Conservation (phyloP, 306 rosid species). For the Gillenia trifoliata region DNA sequence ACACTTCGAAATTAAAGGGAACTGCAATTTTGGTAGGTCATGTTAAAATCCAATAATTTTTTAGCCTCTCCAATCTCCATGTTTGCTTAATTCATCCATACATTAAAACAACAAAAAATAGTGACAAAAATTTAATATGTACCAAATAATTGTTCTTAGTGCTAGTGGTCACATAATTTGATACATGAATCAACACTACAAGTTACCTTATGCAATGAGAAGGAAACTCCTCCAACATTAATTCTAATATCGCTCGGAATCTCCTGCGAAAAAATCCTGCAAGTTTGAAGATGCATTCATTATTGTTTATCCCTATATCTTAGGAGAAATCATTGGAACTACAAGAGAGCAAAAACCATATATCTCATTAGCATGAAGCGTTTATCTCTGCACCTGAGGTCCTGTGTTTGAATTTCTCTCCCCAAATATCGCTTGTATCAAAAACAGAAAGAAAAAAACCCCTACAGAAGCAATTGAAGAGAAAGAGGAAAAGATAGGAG, state of each 20-base stretch:
- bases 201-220: slow-evolving; percentile 87
- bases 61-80: not conserved
- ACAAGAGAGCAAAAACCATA: no score
- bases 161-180: not conserved
- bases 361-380: not conserved
- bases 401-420: not conserved
- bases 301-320: not conserved
- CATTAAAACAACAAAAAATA: not conserved
- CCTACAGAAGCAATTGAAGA: not conserved
- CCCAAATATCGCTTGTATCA: not conserved
- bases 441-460: not conserved
- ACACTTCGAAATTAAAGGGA: slow-evolving; percentile 83
- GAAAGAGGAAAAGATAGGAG: slow-evolving; percentile 4
- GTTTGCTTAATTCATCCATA: not conserved
- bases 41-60: not conserved
- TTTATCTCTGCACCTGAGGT: not conserved
- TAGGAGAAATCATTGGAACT: slow-evolving; percentile 3
- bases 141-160: not conserved
- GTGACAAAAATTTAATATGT: not conserved
- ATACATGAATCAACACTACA: slow-evolving; percentile 12
- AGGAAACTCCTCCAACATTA: slow-evolving; percentile 69
- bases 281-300: slow-evolving; percentile 21
- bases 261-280: slow-evolving; percentile 95
- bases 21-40: slow-evolving; percentile 41
- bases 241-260: slow-evolving; percentile 86